A percentile compares a stretch with the other conserved stretches of the same genome.
These are phyloP conservation scores for Coprinopsis cinerea DNA, from an alignment of 768 basidiomycete genomes.

Conservation along the genomic window DNA sequence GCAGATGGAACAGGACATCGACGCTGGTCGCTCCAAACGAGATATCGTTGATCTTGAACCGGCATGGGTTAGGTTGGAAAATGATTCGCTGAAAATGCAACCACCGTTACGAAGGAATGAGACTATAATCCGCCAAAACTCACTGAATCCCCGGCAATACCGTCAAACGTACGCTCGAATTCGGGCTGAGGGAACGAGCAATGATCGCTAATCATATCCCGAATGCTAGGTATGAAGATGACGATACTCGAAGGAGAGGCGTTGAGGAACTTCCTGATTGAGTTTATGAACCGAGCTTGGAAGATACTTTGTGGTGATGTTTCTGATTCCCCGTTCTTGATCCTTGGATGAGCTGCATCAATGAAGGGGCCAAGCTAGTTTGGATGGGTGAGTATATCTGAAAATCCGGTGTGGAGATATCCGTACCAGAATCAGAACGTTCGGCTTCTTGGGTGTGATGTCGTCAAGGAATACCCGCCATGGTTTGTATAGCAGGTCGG, in stretches of 20 bases:
- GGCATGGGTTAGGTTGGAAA: conserved; percentile 80
- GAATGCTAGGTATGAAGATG: conserved; percentile 76
- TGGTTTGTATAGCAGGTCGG: conserved; percentile 70
- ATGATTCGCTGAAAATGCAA: conserved; percentile 57
- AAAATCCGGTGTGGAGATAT: no score
- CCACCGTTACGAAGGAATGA: background rate
- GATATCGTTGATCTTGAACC: conserved; percentile 81
- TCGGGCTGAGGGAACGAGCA: conserved; percentile 82
- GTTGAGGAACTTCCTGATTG: conserved; percentile 51
- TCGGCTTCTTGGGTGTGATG: conserved; percentile 61
- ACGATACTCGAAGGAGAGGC: conserved; percentile 62
- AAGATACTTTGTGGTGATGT: conserved; percentile 64
- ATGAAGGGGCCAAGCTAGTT: conserved; percentile 92
- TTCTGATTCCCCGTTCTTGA: conserved; percentile 72
- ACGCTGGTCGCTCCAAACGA: conserved; percentile 76
- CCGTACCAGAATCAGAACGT: conserved; percentile 74
- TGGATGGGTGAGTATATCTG: background rate
- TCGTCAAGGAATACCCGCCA: conserved; percentile 59
- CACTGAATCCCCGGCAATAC: background rate
- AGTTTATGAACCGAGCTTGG: conserved; percentile 50
- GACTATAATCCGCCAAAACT: background rate
- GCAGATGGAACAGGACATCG: conserved; percentile 85
- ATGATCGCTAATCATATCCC: conserved; percentile 76
- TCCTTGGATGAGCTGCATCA: conserved; percentile 65
- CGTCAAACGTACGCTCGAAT: conserved; percentile 21